Conservation (phyloP, 441 rosid genomes). For the Gossypium trilobum region DNA sequence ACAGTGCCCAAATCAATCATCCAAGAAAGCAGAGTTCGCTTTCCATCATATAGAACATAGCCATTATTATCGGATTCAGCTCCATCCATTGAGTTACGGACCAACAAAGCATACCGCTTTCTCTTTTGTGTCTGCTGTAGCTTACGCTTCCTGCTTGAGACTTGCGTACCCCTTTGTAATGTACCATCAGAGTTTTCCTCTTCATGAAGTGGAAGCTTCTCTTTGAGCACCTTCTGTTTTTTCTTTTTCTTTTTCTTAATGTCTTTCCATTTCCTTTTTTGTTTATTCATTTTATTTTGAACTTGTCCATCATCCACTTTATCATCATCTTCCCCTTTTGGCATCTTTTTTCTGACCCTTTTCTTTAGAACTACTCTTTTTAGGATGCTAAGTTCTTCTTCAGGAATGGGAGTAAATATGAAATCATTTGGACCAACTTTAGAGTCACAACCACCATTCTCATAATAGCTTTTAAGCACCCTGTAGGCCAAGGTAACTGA, state of each 20-base stretch:
- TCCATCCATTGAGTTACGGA: conserved; percentile 52
- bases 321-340: conserved; percentile 22
- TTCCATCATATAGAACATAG: conserved; percentile 63
- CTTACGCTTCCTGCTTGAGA: conserved; percentile 33
- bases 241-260: conserved; percentile 21
- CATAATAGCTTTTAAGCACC: conserved; percentile 46
- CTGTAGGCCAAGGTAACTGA: conserved; percentile 84
- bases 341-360: conserved; percentile 43
- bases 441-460: conserved; percentile 33
- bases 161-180: conserved; percentile 16
- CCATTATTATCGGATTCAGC: conserved; percentile 37
- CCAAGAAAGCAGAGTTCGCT: conserved; percentile 74
- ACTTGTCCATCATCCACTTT: conserved; percentile 26
- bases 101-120: conserved; percentile 53
- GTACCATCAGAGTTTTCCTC: conserved; percentile 20
- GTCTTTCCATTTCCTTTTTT: conserved; percentile 8
- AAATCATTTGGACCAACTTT: conserved; percentile 35
- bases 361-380: conserved; percentile 35
- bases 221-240: conserved; percentile 18
- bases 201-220: conserved; percentile 18
- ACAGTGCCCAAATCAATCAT: conserved; percentile 67
- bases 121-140: conserved; percentile 43
- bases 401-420: conserved; percentile 55
- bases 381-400: conserved; percentile 58
- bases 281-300: conserved; percentile 28